A percentile compares a stretch with the other conserved stretches of the same genome.
Conservation (phyloP, 257 asterid genomes). For the Eustoma russellianum region DNA sequence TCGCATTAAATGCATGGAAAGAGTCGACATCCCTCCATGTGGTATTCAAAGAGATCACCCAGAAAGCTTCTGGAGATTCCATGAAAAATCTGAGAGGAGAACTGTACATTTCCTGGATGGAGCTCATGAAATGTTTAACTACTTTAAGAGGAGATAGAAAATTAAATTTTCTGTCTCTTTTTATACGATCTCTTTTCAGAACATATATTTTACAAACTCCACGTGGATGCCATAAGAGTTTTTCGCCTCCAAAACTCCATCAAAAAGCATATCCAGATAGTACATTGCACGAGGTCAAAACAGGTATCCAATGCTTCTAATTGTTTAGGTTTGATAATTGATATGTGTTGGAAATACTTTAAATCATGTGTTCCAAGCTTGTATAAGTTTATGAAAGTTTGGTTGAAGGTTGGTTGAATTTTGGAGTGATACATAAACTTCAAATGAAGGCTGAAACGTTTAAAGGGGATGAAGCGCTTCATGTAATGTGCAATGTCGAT, state of each 20-base stretch:
- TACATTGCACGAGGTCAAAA: slow-evolving; percentile 25
- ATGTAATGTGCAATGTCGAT: no score
- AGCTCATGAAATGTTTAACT: slow-evolving; percentile 24
- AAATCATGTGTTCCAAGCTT: no score
- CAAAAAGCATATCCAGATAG: slow-evolving; percentile 25
- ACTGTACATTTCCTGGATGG: slow-evolving; percentile 34
- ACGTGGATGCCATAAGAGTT: slow-evolving; percentile 10
- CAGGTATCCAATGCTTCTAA: slow-evolving; percentile 20
- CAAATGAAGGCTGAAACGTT: no score
- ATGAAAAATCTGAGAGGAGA: slow-evolving; percentile 23
- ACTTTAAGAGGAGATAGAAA: slow-evolving; percentile 25
- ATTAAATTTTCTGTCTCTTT: slow-evolving; percentile 14
- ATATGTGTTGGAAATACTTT: no score
- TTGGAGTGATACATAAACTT: no score
- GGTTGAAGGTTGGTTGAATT: no score
- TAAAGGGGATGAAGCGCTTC: no score
- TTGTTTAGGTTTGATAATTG: background rate
- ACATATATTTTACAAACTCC: slow-evolving; percentile 43
- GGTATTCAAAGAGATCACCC: slow-evolving; percentile 23
- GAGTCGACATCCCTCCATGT: slow-evolving; percentile 45
- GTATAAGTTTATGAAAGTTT: no score
- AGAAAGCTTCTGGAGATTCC: slow-evolving; percentile 11
- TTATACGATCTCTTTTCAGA: slow-evolving; percentile 29
- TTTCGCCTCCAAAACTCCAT: slow-evolving; percentile 13
- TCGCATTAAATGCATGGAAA: slow-evolving; percentile 31